These are phyloP conservation scores for Phytophthora citrophthora DNA, from an alignment of 352 stramenopile genomes.

Conservation along the genomic window DNA sequence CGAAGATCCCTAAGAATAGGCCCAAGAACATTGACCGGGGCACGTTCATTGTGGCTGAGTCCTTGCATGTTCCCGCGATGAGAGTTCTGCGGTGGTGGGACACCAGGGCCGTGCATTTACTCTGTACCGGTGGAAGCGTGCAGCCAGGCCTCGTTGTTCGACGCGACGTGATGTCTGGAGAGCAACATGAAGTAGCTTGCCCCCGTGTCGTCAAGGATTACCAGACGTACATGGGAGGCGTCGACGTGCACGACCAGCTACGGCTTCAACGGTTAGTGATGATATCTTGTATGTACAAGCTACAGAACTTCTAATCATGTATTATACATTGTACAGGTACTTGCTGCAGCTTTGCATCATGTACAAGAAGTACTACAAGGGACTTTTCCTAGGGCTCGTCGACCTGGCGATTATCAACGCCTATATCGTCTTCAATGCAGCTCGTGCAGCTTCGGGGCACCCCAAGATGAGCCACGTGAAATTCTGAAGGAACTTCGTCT, in stretches of 20 bases:
- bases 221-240: neutral
- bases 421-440: neutral
- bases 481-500: neutral
- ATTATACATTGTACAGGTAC: neutral
- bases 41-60: too few species aligned
- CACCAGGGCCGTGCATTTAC: too few species aligned
- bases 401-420: neutral
- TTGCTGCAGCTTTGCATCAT: neutral
- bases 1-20: too few species aligned
- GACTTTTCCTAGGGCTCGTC: neutral
- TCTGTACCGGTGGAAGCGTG: too few species aligned
- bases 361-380: constrained; percentile 6
- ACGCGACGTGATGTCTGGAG: too few species aligned
- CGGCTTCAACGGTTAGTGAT: neutral
- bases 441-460: too few species aligned
- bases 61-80: too few species aligned
- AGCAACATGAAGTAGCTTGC: too few species aligned
- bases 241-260: neutral
- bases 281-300: neutral
- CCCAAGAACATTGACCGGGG: too few species aligned
- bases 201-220: constrained; percentile 1
- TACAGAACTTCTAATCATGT: neutral
- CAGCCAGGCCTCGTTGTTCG: too few species aligned
- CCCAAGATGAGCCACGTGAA: neutral
- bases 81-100: too few species aligned